Evolutionary conservation across 2,329 filamentous ascomycete species (phyloP), one percentile per base, ranked within the genome.

Genomic region (Scedosporium apiospermum): DNA sequence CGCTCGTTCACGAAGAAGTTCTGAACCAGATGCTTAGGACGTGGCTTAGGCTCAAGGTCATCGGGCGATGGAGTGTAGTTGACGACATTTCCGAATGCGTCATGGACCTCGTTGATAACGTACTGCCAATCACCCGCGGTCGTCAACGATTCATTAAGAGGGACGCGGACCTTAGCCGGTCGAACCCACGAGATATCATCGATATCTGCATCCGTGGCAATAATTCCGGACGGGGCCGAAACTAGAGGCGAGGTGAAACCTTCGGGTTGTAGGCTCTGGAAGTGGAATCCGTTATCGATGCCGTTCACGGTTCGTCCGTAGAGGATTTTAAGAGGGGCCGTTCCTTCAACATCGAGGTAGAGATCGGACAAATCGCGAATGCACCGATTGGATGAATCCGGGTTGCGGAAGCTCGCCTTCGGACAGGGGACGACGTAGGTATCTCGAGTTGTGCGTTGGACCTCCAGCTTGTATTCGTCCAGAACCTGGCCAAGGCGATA

Each of bases 391-490:
- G 80, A 76, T 4, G 82, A 79, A 23, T 83, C 81, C 6, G 86
- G 80, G 1, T 83, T 80, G 65, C 86, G 85, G 30, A 98, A 86
- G 60, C 81, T 80, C 21, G 91, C 95, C 67, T 86, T 87, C 1
- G 95, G 95, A 71, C 95, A 99, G 30, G 85, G 80, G 12, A 96
- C 91, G 58, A 99, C 88, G 62, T 96, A 88, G 0, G 92, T 89
- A 68, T 95, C 90, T 58, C 87, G 87, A 61, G 81, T 82, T 49
- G 84, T 81, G 49, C 89, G 86, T 69, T 93, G 91, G 10, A 97
- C 91, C 72, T 98, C 92, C 38, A 99, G 83, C 73, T 96, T 96
- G 64, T 96, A 95, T 72, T 96, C 88, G 72, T 99, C 95, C 66
- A 96, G 78, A 9, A 99, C 92, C 71, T 87, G 91, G 63, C 88